Conservation (phyloP, 331 rosid genomes). For the Malus hybrid region DNA sequence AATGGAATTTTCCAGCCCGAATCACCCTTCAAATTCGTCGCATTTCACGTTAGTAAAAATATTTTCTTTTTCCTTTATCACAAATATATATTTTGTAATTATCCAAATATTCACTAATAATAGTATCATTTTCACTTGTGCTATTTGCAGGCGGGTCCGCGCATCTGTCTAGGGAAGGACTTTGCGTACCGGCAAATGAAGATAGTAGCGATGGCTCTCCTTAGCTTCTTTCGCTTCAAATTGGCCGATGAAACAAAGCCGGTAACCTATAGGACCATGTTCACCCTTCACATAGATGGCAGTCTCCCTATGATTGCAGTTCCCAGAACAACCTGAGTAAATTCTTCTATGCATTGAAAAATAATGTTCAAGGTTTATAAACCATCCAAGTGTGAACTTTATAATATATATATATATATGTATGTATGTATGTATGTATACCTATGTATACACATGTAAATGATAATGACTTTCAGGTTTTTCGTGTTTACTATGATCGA, state of each 20-base stretch:
- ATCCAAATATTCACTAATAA: neutral
- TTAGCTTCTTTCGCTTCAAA: slow-evolving; percentile 51
- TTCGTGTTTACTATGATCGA: too few species aligned
- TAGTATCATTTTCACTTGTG: neutral
- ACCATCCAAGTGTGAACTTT: too few species aligned
- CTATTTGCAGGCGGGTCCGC: slow-evolving; percentile 63
- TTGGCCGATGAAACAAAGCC: slow-evolving; percentile 30
- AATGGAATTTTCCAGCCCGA: slow-evolving; percentile 47
- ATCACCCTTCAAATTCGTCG: slow-evolving; percentile 65
- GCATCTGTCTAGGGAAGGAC: slow-evolving; percentile 70
- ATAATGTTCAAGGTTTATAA: too few species aligned
- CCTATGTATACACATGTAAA: too few species aligned
- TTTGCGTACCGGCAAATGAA: slow-evolving; percentile 90
- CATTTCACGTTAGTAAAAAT: slow-evolving; percentile 50
- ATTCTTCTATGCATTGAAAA: neutral
- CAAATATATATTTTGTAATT: neutral
- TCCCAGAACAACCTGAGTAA: slow-evolving; percentile 19
- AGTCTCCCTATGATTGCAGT: slow-evolving; percentile 51
- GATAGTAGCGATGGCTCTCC: slow-evolving; percentile 46
- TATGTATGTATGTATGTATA: too few species aligned
- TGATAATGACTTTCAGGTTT: too few species aligned
- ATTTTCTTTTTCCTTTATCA: neutral
- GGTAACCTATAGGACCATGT: slow-evolving; percentile 56
- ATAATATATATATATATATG: too few species aligned
- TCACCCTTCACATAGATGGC: slow-evolving; percentile 69